phyloP scores from a whole-genome alignment of 225 moss, liverwort and hornwort genomes.

The Bryum argenteum region DNA sequence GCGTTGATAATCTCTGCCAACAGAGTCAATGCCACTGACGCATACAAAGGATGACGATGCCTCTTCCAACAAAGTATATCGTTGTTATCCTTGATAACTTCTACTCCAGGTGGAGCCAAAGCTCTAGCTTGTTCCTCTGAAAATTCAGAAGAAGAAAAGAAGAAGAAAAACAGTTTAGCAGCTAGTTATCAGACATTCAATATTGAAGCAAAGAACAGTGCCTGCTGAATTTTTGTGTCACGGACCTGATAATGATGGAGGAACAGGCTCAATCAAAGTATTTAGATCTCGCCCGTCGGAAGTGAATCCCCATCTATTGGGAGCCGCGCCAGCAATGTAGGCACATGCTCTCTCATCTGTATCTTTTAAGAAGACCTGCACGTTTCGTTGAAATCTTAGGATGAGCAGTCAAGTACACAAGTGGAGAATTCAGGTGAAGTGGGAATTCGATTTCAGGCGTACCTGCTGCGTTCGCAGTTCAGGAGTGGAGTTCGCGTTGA shows the following conservation, averaged over 20 bases:
- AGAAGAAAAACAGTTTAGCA: neutral
- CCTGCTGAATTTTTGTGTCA: neutral
- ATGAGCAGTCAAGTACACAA: conserved; percentile 4
- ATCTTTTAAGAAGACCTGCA: conserved; percentile 89
- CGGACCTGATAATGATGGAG: conserved; percentile 88
- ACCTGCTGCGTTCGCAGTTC: conserved; percentile 93
- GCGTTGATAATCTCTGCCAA: conserved; percentile 99
- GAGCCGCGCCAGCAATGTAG: conserved; percentile 97
- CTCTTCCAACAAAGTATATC: conserved; percentile 92
- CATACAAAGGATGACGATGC: conserved; percentile 88
- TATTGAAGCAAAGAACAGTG: neutral
- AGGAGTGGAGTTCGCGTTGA: conserved; percentile 66
- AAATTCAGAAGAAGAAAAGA: neutral
- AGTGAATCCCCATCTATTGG: conserved; percentile 98
- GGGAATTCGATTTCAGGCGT: conserved; percentile 16
- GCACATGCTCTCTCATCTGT: conserved; percentile 99
- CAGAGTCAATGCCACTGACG: conserved; percentile 93
- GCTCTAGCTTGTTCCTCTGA: conserved; percentile 91
- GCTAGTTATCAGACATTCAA: neutral
- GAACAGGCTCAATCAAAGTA: conserved; percentile 95
- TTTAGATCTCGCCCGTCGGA: conserved; percentile 96
- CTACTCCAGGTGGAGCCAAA: conserved; percentile 91
- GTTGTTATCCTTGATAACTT: conserved; percentile 72
- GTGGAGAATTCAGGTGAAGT: neutral
- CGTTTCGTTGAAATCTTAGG: conserved; percentile 26